Evolutionary conservation across 75 land plant genomes (phyloP), one percentile per base, ranked within the genome.

Genomic region (Azolla pinnata): DNA sequence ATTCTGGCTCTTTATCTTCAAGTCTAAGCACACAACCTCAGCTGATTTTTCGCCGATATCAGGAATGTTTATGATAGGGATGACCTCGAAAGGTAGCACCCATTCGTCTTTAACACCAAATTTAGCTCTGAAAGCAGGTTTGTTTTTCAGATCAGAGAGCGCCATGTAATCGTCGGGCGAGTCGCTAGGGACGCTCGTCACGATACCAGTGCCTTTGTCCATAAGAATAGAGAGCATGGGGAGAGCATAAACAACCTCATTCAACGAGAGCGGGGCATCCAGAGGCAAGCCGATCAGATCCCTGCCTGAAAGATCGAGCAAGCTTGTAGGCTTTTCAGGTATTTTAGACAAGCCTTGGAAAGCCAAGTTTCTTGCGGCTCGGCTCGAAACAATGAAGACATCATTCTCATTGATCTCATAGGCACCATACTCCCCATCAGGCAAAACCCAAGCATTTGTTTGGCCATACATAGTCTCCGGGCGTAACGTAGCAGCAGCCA

Each of bases 401-500:
- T 90, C 96, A 16, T 68, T 71, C 21, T 83, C 96, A 68, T 79
- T 83, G 34, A 90, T 80, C 56, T 90, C 96, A 77, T 59, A 90
- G 9, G 96, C 96, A 32, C 96, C 90, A 69, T 90, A 90, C 18
- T 86, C 72, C 24, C 96, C 96, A 60, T 78, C 79, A 16, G 91
- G 90, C 28, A 90, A 62, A n/a, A 86, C 91, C 97, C 97, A 90
- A 10, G 70, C 66, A 70, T 86, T 90, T 21, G 91, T 90, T 40
- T 90, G 91, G 23, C 96, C 96, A 67, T 83, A 90, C 96, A 90
- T 90, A 10, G 96, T 90, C 72, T 90, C 96, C 4, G 96, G 96
- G 33, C 96, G 67, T 67, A 90, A 60, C 7, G 96, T 90, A 32
- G 96, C 96, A 48, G 96, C 96, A 12, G 85, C 96, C 23, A 86